Evolutionary conservation across 768 basidiomycete genomes (phyloP).

Genomic region (Mycena crocata): DNA sequence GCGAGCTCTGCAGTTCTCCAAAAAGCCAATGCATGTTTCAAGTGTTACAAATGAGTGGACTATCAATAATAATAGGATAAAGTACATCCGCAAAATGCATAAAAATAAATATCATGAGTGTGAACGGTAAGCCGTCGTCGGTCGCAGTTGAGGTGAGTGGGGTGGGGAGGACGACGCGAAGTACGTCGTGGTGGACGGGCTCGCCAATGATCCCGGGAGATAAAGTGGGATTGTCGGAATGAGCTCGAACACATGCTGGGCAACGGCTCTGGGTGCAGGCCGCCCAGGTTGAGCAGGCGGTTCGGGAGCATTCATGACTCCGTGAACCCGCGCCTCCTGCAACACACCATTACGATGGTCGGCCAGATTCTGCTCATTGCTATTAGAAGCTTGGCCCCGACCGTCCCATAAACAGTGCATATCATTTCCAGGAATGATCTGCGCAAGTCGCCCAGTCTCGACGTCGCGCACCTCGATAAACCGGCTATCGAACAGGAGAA

Average conservation of each 20-base stretch:
- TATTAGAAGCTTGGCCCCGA: conserved; percentile 68
- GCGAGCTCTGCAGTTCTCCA: neutral
- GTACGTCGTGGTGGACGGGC: conserved; percentile 35
- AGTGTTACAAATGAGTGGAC: conserved; percentile 26
- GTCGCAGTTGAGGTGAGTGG: conserved; percentile 29
- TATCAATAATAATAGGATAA: conserved; percentile 22
- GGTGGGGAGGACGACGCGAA: conserved; percentile 31
- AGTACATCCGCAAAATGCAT: neutral
- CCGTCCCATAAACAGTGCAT: conserved; percentile 94
- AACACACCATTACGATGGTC: conserved; percentile 62
- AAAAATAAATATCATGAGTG: conserved; percentile 21
- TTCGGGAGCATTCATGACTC: conserved; percentile 78
- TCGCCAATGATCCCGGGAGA: conserved; percentile 53
- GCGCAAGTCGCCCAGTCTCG: conserved; percentile 80
- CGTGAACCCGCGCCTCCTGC: conserved; percentile 88
- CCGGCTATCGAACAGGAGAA: conserved; percentile 87
- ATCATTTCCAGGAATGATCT: conserved; percentile 86
- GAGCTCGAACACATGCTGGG: conserved; percentile 83
- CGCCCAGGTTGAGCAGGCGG: conserved; percentile 52
- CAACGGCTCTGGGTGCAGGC: conserved; percentile 60
- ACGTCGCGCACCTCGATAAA: conserved; percentile 94
- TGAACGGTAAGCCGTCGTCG: conserved; percentile 23
- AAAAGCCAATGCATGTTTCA: conserved; percentile 15
- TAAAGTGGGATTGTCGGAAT: conserved; percentile 82
- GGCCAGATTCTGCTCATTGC: conserved; percentile 72